Conservation (phyloP, 2,329 filamentous ascomycete genomes). For the Coniochaeta hoffmannii region DNA sequence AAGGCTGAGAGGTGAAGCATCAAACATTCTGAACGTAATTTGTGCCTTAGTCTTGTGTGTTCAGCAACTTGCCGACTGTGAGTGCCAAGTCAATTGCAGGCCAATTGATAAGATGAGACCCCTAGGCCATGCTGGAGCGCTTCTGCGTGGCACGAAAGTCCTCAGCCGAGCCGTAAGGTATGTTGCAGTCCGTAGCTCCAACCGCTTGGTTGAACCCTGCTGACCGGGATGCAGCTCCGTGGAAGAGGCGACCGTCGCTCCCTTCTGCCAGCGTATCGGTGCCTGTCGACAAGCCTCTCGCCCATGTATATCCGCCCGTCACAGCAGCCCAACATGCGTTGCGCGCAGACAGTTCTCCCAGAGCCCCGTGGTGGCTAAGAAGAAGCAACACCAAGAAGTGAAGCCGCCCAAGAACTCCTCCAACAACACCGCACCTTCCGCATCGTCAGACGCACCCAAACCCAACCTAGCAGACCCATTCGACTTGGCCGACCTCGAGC, state of each 20-base stretch:
- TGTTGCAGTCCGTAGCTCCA: not conserved
- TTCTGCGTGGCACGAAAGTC: constrained; percentile 10
- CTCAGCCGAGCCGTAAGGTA: not conserved
- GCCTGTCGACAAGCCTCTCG: not conserved
- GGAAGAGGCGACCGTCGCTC: not conserved
- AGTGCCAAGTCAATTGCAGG: not conserved
- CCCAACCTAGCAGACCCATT: constrained; percentile 35
- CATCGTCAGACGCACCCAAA: constrained; percentile 11
- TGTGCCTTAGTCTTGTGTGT: no score
- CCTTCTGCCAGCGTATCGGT: not conserved
- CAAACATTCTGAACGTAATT: not conserved
- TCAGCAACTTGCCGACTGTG: not conserved
- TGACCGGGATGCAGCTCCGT: not conserved
- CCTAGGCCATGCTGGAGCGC: constrained; percentile 10
- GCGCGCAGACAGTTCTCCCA: constrained; percentile 1
- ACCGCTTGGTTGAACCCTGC: not conserved
- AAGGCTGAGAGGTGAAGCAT: not conserved
- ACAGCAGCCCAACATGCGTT: not conserved
- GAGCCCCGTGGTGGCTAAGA: constrained; percentile 1
- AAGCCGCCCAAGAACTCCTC: not conserved
- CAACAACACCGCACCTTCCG: not conserved
- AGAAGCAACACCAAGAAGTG: not conserved
- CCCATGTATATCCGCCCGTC: not conserved
- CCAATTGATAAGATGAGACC: constrained; percentile 12
- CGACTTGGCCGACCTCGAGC: constrained; percentile 40